Evolutionary conservation across 768 basidiomycete genomes (phyloP).

Genomic region (Macrolepiota dolichaula): DNA sequence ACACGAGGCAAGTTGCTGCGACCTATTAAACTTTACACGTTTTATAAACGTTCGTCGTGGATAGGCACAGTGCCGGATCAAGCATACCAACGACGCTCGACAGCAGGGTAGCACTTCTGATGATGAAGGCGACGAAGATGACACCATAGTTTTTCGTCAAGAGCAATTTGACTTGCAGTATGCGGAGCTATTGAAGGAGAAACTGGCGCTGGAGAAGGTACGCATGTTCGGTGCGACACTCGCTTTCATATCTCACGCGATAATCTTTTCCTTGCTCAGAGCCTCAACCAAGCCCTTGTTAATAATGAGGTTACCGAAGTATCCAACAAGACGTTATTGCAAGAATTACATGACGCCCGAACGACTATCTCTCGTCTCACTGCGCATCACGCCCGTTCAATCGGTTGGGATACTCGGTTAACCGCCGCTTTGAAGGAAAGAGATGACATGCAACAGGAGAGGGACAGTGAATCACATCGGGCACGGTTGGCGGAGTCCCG

Average conservation of each 20-base stretch:
- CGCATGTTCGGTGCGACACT: not conserved
- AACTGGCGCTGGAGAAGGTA: slow-evolving; percentile 60
- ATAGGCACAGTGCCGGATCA: slow-evolving; percentile 18
- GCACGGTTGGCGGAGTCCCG: slow-evolving; percentile 68
- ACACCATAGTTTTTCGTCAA: slow-evolving; percentile 22
- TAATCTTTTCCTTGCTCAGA: slow-evolving; percentile 34
- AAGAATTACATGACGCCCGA: slow-evolving; percentile 74
- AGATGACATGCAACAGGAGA: slow-evolving; percentile 83
- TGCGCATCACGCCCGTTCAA: slow-evolving; percentile 64
- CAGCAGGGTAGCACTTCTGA: slow-evolving; percentile 13
- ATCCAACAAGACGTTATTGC: slow-evolving; percentile 68
- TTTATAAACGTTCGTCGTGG: slow-evolving; percentile 2
- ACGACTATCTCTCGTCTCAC: slow-evolving; percentile 63
- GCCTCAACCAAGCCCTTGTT: slow-evolving; percentile 72
- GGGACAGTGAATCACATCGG: slow-evolving; percentile 65
- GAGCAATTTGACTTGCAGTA: slow-evolving; percentile 29
- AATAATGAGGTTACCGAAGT: slow-evolving; percentile 81
- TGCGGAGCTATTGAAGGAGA: slow-evolving; percentile 49
- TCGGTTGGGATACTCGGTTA: slow-evolving; percentile 68
- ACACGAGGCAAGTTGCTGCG: slow-evolving; percentile 49
- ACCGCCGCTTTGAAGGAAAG: slow-evolving; percentile 65
- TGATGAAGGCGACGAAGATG: slow-evolving; percentile 17
- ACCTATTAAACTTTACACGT: not conserved
- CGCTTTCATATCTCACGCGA: slow-evolving; percentile 2
- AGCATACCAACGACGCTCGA: slow-evolving; percentile 17